Base-by-base conservation (phyloP, 2,329 filamentous ascomycete genomes). In the Xylariales sp. region DNA sequence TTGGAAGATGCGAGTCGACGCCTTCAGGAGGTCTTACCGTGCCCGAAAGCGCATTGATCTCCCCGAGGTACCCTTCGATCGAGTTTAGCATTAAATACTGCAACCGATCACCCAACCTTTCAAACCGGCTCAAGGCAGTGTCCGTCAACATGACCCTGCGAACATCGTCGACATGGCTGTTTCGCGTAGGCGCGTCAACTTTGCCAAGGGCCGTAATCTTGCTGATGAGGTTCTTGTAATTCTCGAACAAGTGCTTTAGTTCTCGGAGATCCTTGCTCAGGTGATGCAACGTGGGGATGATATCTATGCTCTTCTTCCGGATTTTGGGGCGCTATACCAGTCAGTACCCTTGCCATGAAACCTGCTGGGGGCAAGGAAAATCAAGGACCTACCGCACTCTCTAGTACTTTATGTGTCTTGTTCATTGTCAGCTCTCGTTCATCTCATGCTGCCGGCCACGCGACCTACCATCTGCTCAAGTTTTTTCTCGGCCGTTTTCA, bases 21-120 rank as follows among this genome's bases (percentile, higher is more conserved):
- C 14, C 12, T 16, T 49, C 9, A 28, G 5, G 34, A 10, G 41
- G 74, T 23, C 83, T 75, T 78, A 91, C 90, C 76, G 93, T 88
- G 69, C 87, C 86, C 3, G 91, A 89, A 32, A 94, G 81, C 0
- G 88, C 88, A 32, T 90, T 89, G 75, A 93, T 93, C 77, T 93
- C 91, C 34, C 87, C 87, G 28, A 93, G 78, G 65, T 87, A 88
- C 72, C 89, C 88, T 58, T 86, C 81, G 32, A 90, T 88, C 65
- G 89, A 87, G 72, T 84, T 87, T 48, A 91, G 77, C 68, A 90
- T 89, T 56, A 90, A 85, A 48, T 89, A 80, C 63, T 86, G 81
- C 62, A 90, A 83, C 50, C 87, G 83, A 72, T 90, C 86, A 67
- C 84, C 83, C 2, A 91, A 80, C 6, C 89, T 81, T 61, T 87